Conservation (phyloP, 371 early-diverging fungal species). For the Catenaria anguillulae region DNA sequence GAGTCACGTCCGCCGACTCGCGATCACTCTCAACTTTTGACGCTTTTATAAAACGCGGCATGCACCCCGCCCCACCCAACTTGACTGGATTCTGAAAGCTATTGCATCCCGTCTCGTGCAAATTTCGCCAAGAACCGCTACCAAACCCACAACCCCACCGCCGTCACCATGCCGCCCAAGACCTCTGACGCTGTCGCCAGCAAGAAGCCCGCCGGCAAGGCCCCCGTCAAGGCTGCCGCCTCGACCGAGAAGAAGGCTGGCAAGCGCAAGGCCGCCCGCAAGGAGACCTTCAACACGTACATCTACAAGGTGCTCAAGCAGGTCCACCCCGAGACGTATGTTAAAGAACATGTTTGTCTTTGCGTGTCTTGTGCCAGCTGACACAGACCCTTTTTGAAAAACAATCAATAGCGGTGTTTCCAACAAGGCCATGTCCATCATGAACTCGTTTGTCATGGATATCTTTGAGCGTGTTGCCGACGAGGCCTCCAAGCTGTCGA, state of each 20-base stretch:
- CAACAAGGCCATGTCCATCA: conserved; percentile 96
- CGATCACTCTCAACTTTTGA: background rate
- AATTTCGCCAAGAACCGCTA: background rate
- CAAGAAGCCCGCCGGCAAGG: conserved; percentile 30
- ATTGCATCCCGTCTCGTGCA: background rate
- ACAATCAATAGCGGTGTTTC: too few species aligned
- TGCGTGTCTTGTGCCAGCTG: too few species aligned
- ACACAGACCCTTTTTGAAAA: too few species aligned
- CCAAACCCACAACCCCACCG: conserved; percentile 3
- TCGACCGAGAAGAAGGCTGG: conserved; percentile 29
- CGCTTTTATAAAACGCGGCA: background rate
- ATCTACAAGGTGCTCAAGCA: conserved; percentile 95
- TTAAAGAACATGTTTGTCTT: too few species aligned
- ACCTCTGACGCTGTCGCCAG: conserved; percentile 13
- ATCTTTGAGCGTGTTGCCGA: conserved; percentile 86
- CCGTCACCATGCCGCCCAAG: conserved; percentile 16
- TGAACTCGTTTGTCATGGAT: conserved; percentile 96
- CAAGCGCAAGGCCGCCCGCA: conserved; percentile 51
- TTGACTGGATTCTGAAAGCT: background rate
- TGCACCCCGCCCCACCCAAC: background rate
- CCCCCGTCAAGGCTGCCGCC: conserved; percentile 57
- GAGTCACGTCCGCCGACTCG: too few species aligned
- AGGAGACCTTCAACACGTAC: conserved; percentile 87
- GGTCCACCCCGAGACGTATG: conserved; percentile 92
- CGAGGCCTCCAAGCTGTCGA: conserved; percentile 81